Base-by-base conservation (phyloP, 2,329 filamentous ascomycete species). In the Cladophialophora yegresii region DNA sequence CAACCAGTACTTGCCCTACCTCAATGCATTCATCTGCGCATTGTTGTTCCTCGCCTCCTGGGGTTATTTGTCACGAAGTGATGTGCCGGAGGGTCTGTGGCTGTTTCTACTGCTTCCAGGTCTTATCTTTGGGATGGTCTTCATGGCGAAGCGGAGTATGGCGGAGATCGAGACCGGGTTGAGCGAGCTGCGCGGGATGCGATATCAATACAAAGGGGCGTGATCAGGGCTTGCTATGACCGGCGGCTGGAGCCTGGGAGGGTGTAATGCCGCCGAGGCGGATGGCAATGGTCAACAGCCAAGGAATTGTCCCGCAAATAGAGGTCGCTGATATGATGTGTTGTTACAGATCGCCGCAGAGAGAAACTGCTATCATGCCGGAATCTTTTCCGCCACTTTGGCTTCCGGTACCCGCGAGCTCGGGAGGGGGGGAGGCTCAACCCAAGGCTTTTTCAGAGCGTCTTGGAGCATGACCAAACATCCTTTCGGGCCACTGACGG, bases 401-500 rank as follows among this genome's bases (percentile, higher is more conserved):
- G 53, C 57, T 49, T 63, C 62, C 13, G 59, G 30, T 22, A 69
- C 61, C 10, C 47, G 43, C 32, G 67, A 50, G 36, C 59, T 63
- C 43, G 62, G 62, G 13, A 62, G 56, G 28, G 54, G 62, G 16
- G 76, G 74, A 20, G 85, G 77, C 54, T 83, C 76, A 3, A 87
- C 87, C 87, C 87, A 89, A 26, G 87, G 84, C 82, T 96, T 95
- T 84, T 96, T 96, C 76, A 95, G 85, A 13, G 95, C 90, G 78
- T 99, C 95, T 75, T 96, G 89, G 62, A 99, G 82, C 79, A 88
- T 87, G 66, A 99, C 90, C 63, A 93, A 79, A 69, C 90, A 88
- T 66, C 92, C 90, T 80, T 96, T 96, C 64, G 93, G 93, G 0
- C 95, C 95, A 36, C 90, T 90, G 49, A 99, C 88, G 69, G 87